A percentile compares a stretch with the other conserved stretches of the same genome.
phyloP scores from a whole-genome alignment of 805 yeast species.

The Sugiyamaella chiloensis region DNA sequence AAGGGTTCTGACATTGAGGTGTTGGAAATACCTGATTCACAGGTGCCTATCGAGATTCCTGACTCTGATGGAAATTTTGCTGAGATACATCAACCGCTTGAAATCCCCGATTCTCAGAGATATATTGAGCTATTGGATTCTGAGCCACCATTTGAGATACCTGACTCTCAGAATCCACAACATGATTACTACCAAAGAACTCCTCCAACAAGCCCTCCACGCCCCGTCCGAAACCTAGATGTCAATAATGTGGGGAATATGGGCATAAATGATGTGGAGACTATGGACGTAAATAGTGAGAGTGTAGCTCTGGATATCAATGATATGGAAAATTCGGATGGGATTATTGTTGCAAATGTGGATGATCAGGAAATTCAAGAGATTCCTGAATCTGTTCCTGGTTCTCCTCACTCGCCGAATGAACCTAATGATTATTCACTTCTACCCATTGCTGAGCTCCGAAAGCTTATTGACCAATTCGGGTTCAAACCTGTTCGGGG shows the following conservation, averaged over 20 bases:
- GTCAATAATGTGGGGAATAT: neutral
- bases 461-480: slow-evolving; percentile 5
- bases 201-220: too few species aligned
- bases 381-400: neutral
- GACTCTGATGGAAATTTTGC: too few species aligned
- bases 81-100: neutral
- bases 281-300: neutral
- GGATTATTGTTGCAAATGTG: too few species aligned
- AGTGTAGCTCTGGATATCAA: neutral
- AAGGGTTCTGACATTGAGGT: too few species aligned
- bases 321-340: neutral
- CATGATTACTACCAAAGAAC: too few species aligned
- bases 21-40: too few species aligned
- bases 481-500: slow-evolving; percentile 17
- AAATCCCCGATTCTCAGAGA: slow-evolving; percentile 3
- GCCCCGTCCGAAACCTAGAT: neutral
- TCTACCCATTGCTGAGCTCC: slow-evolving; percentile 1
- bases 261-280: too few species aligned
- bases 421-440: neutral
- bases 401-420: too few species aligned
- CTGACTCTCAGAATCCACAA: neutral
- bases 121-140: too few species aligned
- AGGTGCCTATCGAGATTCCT: too few species aligned
- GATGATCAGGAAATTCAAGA: neutral
- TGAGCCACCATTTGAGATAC: neutral